Percentiles rank a stretch among this genome's conserved stretches.
Evolutionary conservation across 129 eudicot genomes (phyloP).

Genomic region (Silybum marianum): DNA sequence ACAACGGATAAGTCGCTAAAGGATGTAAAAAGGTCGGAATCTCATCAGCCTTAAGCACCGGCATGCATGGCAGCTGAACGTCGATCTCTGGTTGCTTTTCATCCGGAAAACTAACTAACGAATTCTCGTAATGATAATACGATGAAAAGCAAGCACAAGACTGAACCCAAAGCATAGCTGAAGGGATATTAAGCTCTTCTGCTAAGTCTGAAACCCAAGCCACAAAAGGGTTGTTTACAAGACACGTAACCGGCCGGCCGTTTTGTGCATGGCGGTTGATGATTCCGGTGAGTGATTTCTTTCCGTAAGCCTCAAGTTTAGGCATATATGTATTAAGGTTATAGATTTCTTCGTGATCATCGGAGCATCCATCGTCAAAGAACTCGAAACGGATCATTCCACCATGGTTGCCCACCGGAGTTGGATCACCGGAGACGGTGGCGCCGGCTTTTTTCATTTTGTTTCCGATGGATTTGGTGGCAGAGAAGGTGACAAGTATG

Average conservation of each 20-base stretch:
- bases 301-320: constrained; percentile 55
- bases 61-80: constrained; percentile 69
- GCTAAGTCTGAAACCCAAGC: constrained; percentile 83
- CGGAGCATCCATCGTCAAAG: constrained; percentile 56
- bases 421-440: constrained; percentile 33
- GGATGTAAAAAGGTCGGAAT: constrained; percentile 77
- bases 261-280: constrained; percentile 33
- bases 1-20: constrained; percentile 40
- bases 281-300: constrained; percentile 28
- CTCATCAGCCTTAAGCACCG: constrained; percentile 68
- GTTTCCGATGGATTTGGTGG: constrained; percentile 28
- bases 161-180: constrained; percentile 81
- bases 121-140: constrained; percentile 52
- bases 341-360: constrained; percentile 25
- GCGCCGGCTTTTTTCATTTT: constrained; percentile 35
- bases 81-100: constrained; percentile 51
- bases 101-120: constrained; percentile 49
- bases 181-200: constrained; percentile 47
- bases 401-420: constrained; percentile 44
- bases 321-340: constrained; percentile 36
- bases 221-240: constrained; percentile 66
- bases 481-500: constrained; percentile 38
- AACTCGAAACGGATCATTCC: constrained; percentile 76
- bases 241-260: constrained; percentile 62
- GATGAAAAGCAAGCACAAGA: constrained; percentile 71